A percentile compares a stretch with the other conserved stretches of the same genome.
These are phyloP conservation scores for Camellia japonica DNA, from an alignment of 148 eudicot genomes.

Conservation along the genomic window DNA sequence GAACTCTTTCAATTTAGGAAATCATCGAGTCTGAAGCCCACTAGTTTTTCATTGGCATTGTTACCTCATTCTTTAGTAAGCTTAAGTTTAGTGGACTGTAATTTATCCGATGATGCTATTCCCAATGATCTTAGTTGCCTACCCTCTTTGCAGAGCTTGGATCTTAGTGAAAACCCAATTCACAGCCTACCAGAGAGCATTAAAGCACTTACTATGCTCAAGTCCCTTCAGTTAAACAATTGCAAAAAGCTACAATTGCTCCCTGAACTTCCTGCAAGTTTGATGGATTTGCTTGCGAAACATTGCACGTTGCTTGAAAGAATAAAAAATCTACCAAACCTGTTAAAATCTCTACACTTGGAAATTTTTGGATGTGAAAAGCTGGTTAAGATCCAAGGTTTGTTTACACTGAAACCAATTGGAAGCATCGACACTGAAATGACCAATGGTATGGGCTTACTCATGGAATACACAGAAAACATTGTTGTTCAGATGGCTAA, in stretches of 20 bases:
- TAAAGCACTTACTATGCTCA: background rate
- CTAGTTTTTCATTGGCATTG: background rate
- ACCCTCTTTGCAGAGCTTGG: background rate
- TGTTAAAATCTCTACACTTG: background rate
- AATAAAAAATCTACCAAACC: conserved; percentile 8
- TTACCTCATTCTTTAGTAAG: conserved; percentile 1
- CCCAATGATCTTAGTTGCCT: conserved; percentile 3
- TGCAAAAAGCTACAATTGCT: conserved; percentile 14
- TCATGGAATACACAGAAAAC: conserved; percentile 8
- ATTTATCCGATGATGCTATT: background rate
- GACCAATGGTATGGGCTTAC: background rate
- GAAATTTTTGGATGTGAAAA: background rate
- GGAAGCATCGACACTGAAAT: background rate
- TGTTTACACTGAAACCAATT: conserved; percentile 6
- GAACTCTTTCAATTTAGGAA: background rate
- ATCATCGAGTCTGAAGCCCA: background rate
- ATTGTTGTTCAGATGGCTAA: background rate
- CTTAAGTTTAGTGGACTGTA: background rate
- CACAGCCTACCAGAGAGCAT: conserved; percentile 10
- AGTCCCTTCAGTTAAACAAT: background rate
- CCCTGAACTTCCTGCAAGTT: conserved; percentile 17
- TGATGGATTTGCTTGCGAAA: background rate
- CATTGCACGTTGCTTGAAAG: background rate
- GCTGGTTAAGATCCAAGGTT: background rate
- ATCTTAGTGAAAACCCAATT: conserved; percentile 10